A percentile compares a stretch with the other conserved stretches of the same genome.
Conservation (phyloP, 1,139 yeast species). For the Sugiyamaella xylanicola region DNA sequence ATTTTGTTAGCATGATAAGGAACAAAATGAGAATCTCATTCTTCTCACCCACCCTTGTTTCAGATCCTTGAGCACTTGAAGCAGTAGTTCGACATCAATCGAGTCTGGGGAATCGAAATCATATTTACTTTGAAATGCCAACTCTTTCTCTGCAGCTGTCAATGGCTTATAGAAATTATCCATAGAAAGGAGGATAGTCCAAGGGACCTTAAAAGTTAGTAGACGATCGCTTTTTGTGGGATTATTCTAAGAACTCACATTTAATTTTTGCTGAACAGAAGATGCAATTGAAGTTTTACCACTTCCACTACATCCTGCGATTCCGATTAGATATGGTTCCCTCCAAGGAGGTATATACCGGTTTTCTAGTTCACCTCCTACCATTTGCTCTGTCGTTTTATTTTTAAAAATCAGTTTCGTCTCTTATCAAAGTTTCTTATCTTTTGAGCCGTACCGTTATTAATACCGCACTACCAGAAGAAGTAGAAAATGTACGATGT, state of each 20-base stretch:
- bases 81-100: constrained; percentile 72
- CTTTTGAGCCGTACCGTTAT: constrained; percentile 9
- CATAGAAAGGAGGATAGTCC: constrained; percentile 90
- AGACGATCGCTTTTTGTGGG: constrained; percentile 29
- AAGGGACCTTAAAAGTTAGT: constrained; percentile 63
- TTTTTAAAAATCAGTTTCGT: background rate
- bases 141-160: constrained; percentile 56
- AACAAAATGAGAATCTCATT: too few species aligned
- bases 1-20: background rate
- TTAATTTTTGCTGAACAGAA: constrained; percentile 71
- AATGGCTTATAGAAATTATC: constrained; percentile 89
- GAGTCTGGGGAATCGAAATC: constrained; percentile 90
- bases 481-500: too few species aligned
- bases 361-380: constrained; percentile 7
- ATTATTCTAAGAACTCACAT: constrained; percentile 33
- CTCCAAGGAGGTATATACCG: constrained; percentile 81
- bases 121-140: constrained; percentile 67
- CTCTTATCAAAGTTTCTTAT: constrained; percentile 11
- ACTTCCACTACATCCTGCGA: constrained; percentile 93
- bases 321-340: constrained; percentile 90
- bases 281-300: constrained; percentile 95
- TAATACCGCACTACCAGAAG: background rate
- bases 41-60: constrained; percentile 58
- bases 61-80: constrained; percentile 62
- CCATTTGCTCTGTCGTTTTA: background rate